These are phyloP conservation scores for Vitis hybrid DNA, from an alignment of 177 flowering plant genomes.

Conservation along the genomic window DNA sequence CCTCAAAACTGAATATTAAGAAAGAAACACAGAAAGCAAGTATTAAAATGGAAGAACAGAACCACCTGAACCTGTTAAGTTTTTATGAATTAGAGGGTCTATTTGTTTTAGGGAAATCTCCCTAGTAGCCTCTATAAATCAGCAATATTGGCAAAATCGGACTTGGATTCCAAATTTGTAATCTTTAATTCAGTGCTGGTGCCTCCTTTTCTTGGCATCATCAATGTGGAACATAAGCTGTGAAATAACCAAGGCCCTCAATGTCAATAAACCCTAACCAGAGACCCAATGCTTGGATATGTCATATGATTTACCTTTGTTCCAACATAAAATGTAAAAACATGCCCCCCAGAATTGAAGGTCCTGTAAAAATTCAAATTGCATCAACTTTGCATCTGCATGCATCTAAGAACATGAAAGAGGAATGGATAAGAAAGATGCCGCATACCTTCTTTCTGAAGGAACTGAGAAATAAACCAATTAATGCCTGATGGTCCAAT, in stretches of 20 bases:
- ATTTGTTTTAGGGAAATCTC: too few species aligned
- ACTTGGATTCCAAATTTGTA: too few species aligned
- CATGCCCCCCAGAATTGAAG: slow-evolving; percentile 68
- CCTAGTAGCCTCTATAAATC: too few species aligned
- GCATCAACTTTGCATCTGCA: neutral
- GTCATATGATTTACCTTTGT: slow-evolving; percentile 64
- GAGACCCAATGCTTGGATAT: neutral
- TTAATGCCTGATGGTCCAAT: slow-evolving; percentile 84
- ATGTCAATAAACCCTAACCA: neutral
- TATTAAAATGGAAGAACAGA: too few species aligned
- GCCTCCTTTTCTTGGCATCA: slow-evolving; percentile 41
- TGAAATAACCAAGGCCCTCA: slow-evolving; percentile 20
- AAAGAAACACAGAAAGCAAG: too few species aligned
- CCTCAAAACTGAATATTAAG: too few species aligned
- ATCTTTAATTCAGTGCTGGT: neutral
- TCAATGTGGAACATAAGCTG: slow-evolving; percentile 89
- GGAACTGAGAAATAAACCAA: slow-evolving; percentile 67
- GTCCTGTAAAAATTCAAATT: slow-evolving; percentile 41
- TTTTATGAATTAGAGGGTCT: too few species aligned
- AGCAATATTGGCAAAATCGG: too few species aligned
- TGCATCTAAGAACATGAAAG: neutral
- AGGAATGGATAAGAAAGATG: neutral
- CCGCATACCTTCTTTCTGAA: slow-evolving; percentile 61
- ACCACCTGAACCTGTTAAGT: too few species aligned
- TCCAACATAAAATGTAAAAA: slow-evolving; percentile 79